Evolutionary conservation across 2,329 filamentous ascomycete genomes (phyloP).

Genomic region (Truncatella angustata): DNA sequence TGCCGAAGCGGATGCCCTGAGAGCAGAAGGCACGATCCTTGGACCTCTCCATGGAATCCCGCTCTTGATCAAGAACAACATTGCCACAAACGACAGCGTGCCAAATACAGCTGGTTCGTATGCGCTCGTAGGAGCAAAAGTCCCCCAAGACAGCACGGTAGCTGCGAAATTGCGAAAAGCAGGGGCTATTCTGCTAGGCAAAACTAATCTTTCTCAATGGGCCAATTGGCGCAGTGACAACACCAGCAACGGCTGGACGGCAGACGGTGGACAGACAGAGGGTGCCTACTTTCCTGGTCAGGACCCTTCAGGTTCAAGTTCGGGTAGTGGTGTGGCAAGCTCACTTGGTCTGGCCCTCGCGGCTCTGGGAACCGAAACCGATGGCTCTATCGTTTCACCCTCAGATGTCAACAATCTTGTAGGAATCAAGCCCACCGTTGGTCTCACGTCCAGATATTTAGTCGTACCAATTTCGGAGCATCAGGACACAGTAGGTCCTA

Average conservation of each 20-base stretch:
- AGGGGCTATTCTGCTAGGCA: slow-evolving; percentile 64
- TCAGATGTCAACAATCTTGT: slow-evolving; percentile 55
- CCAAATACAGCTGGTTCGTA: slow-evolving; percentile 64
- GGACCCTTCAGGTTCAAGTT: slow-evolving; percentile 61
- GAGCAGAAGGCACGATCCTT: slow-evolving; percentile 15
- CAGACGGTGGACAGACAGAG: slow-evolving; percentile 60
- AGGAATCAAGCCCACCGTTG: slow-evolving; percentile 67
- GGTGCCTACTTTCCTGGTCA: slow-evolving; percentile 61
- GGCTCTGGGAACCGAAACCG: slow-evolving; percentile 60
- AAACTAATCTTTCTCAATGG: slow-evolving; percentile 65
- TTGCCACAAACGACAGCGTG: slow-evolving; percentile 61
- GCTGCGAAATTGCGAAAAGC: slow-evolving; percentile 58
- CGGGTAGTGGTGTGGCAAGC: slow-evolving; percentile 59
- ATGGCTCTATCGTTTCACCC: slow-evolving; percentile 61
- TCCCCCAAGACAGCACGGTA: slow-evolving; percentile 56
- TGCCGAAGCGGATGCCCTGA: slow-evolving; percentile 29
- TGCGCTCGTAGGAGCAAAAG: slow-evolving; percentile 57
- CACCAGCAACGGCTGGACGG: slow-evolving; percentile 61
- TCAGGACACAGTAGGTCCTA: slow-evolving; percentile 65
- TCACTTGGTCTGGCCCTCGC: slow-evolving; percentile 59
- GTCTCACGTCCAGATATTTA: slow-evolving; percentile 58
- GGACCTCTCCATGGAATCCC: slow-evolving; percentile 63
- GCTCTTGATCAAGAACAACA: slow-evolving; percentile 66
- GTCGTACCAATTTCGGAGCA: slow-evolving; percentile 65
- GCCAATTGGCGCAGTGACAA: slow-evolving; percentile 59